Conservation (phyloP, 306 rosid species). For the Parietaria judaica region DNA sequence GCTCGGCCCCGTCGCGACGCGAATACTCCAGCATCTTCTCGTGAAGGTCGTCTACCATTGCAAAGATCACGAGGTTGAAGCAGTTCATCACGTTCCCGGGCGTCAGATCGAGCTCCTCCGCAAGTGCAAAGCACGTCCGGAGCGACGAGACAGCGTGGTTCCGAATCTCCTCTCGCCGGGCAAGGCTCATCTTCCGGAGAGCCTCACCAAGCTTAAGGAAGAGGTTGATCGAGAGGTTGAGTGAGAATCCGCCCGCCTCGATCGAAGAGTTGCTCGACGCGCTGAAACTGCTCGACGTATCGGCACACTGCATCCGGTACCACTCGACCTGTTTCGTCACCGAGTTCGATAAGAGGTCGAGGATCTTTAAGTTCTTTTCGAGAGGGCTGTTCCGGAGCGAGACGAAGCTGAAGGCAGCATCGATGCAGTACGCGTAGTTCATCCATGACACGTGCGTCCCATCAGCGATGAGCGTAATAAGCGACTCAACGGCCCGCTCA, state of each 20-base stretch:
- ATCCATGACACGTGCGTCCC: constrained; percentile 31
- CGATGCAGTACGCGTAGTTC: constrained; percentile 60
- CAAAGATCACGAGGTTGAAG: constrained; percentile 66
- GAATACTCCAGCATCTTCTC: constrained; percentile 92
- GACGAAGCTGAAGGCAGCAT: constrained; percentile 66
- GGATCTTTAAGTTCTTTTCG: constrained; percentile 64
- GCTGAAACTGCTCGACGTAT: constrained; percentile 41
- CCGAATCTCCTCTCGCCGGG: constrained; percentile 79
- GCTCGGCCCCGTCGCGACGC: constrained; percentile 72
- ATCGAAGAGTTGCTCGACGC: constrained; percentile 42
- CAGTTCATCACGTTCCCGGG: constrained; percentile 53
- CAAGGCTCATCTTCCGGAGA: constrained; percentile 60
- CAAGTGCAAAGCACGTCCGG: constrained; percentile 48
- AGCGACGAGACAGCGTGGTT: constrained; percentile 71
- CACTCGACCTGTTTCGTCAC: constrained; percentile 57
- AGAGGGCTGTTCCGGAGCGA: constrained; percentile 72
- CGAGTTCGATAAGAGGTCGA: constrained; percentile 56
- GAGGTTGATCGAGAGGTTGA: constrained; percentile 43
- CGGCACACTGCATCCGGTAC: constrained; percentile 46
- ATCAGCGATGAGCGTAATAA: constrained; percentile 55
- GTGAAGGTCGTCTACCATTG: constrained; percentile 87
- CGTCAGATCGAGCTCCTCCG: constrained; percentile 53
- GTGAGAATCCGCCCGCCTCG: constrained; percentile 27
- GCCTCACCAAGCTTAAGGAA: constrained; percentile 81
- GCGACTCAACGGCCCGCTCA: constrained; percentile 57